Evolutionary conservation across 2,329 filamentous ascomycete genomes (phyloP).

Genomic region (Erysiphe pulchra): DNA sequence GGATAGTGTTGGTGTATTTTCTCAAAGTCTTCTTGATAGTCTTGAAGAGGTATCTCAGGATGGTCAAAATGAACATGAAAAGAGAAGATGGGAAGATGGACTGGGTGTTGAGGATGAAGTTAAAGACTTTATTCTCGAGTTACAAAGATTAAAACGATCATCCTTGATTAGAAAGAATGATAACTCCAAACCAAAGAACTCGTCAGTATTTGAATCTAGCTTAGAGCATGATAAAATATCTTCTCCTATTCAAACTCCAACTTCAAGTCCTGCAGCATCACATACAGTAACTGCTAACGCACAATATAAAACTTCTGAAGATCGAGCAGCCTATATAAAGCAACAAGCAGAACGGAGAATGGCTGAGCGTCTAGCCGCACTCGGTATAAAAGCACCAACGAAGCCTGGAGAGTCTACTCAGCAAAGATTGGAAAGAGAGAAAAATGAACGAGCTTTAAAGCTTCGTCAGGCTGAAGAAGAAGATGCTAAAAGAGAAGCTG

Average conservation of each 20-base stretch:
- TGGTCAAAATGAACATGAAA: conserved; percentile 66
- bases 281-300: conserved; percentile 41
- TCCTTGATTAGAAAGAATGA: conserved; percentile 40
- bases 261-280: conserved; percentile 21
- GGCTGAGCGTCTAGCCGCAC: conserved; percentile 79
- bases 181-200: conserved; percentile 11
- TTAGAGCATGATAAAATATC: conserved; percentile 15
- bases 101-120: conserved; percentile 92
- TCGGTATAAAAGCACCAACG: conserved; percentile 64
- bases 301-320: conserved; percentile 72
- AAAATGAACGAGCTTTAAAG: conserved; percentile 65
- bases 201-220: conserved; percentile 15
- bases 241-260: conserved; percentile 10
- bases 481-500: conserved; percentile 65
- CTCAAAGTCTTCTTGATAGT: conserved; percentile 58
- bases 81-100: conserved; percentile 81
- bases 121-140: conserved; percentile 90
- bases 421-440: conserved; percentile 73
- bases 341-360: conserved; percentile 93
- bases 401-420: conserved; percentile 59
- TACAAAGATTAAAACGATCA: conserved; percentile 65
- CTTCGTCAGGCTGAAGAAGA: conserved; percentile 80
- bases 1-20: conserved; percentile 78
- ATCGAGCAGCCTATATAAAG: conserved; percentile 85
- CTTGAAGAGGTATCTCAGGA: conserved; percentile 60